These are phyloP conservation scores for Coffea humblotiana DNA, from an alignment of 305 asterid genomes.

Conservation along the genomic window DNA sequence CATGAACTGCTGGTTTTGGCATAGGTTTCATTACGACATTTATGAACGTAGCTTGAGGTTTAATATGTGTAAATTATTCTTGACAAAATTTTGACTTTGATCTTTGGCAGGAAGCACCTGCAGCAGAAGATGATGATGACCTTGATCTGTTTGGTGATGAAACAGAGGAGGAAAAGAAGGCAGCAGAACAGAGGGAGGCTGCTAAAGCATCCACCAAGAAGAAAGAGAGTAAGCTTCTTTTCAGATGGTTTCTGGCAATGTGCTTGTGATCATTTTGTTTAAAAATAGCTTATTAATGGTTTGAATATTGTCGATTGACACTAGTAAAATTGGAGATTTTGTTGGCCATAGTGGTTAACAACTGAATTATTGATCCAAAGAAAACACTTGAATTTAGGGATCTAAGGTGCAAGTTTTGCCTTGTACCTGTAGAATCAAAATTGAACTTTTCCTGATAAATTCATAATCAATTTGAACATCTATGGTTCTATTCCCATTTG, in stretches of 20 bases:
- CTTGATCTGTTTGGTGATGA: constrained; percentile 95
- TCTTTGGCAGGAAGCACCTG: constrained; percentile 45
- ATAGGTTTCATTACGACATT: neutral
- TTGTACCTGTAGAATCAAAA: neutral
- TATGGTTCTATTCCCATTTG: neutral
- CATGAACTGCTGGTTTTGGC: neutral
- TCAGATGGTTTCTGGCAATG: neutral
- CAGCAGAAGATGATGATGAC: constrained; percentile 77
- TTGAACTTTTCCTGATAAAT: neutral
- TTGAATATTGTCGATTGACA: neutral
- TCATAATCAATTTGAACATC: no score
- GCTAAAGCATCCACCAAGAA: constrained; percentile 77
- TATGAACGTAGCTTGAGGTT: neutral
- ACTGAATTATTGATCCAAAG: neutral
- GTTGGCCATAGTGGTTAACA: neutral
- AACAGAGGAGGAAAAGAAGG: constrained; percentile 98
- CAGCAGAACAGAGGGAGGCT: constrained; percentile 86
- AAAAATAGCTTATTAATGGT: neutral
- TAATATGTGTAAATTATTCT: neutral
- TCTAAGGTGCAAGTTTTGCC: no score
- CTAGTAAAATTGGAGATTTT: neutral
- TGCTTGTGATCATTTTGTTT: neutral
- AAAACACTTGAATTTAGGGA: neutral
- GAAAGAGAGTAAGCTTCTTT: constrained; percentile 81
- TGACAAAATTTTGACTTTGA: neutral